Evolutionary conservation across 495 filamentous ascomycete species (phyloP).

Genomic region (Podospora fimiseda): DNA sequence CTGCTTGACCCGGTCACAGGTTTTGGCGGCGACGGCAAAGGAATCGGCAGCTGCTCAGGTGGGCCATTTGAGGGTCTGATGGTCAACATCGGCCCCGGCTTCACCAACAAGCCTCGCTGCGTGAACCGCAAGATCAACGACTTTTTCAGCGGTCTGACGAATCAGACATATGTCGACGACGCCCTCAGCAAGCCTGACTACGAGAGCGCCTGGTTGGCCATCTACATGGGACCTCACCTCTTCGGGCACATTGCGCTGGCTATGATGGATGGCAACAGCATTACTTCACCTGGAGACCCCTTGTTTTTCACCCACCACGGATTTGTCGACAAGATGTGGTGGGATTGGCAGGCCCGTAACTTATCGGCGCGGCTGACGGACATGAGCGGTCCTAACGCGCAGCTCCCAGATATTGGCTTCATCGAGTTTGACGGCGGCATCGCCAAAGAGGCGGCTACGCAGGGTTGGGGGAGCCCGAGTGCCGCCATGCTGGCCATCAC

Average conservation of each 20-base stretch:
- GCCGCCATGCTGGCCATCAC: conserved; percentile 12
- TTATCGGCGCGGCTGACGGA: conserved; percentile 16
- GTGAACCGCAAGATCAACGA: conserved; percentile 27
- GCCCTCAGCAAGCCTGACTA: conserved; percentile 7
- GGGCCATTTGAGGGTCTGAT: conserved; percentile 39
- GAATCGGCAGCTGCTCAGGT: conserved; percentile 24
- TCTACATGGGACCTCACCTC: conserved; percentile 15
- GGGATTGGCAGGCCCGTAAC: conserved; percentile 40
- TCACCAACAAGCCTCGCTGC: conserved; percentile 29
- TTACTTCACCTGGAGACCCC: conserved; percentile 37
- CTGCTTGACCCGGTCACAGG: conserved; percentile 31
- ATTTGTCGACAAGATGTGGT: conserved; percentile 46
- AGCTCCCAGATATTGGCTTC: conserved; percentile 12
- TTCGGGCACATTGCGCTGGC: conserved; percentile 14
- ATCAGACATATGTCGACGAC: not conserved
- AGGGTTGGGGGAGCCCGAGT: conserved; percentile 13
- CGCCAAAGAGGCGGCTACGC: conserved; percentile 9
- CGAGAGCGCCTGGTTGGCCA: conserved; percentile 7
- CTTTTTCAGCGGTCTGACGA: conserved; percentile 7
- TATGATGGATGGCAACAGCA: conserved; percentile 17
- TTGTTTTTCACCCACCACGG: conserved; percentile 46
- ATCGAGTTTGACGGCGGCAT: conserved; percentile 14
- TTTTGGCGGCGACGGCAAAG: conserved; percentile 42
- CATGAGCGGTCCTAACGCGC: conserved; percentile 8
- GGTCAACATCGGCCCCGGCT: conserved; percentile 27